Evolutionary conservation across 2,329 filamentous ascomycete species (phyloP).

Genomic region (Pseudocercospora pini-densiflorae): DNA sequence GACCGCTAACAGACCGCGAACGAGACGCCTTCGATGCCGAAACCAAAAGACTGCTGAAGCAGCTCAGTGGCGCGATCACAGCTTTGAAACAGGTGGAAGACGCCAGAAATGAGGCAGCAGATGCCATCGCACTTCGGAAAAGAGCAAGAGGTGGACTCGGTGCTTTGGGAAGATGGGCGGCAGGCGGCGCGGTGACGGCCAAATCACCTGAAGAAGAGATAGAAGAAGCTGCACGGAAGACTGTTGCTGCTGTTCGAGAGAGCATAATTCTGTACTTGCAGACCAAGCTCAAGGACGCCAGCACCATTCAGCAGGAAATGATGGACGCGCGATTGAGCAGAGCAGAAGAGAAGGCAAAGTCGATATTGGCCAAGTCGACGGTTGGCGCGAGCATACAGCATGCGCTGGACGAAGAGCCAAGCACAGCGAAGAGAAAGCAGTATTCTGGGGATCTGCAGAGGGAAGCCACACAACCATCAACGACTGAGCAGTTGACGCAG

Average conservation of each 20-base stretch:
- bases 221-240: conserved; percentile 73
- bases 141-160: conserved; percentile 66
- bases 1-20: conserved; percentile 75
- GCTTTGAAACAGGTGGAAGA: conserved; percentile 81
- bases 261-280: conserved; percentile 83
- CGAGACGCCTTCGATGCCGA: conserved; percentile 86
- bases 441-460: conserved; percentile 15
- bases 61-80: conserved; percentile 80
- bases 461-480: conserved; percentile 3
- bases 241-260: conserved; percentile 73
- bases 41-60: conserved; percentile 81
- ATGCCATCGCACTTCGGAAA: conserved; percentile 72
- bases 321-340: conserved; percentile 86
- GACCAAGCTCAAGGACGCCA: conserved; percentile 74
- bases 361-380: conserved; percentile 70
- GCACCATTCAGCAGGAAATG: conserved; percentile 82
- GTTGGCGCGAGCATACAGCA: conserved; percentile 31
- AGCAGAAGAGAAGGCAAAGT: conserved; percentile 88
- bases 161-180: conserved; percentile 70
- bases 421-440: conserved; percentile 9
- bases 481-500: conserved; percentile 63
- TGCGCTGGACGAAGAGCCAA: conserved; percentile 14
- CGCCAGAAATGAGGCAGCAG: conserved; percentile 76
- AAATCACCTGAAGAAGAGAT: conserved; percentile 69
- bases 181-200: conserved; percentile 53